A percentile compares a stretch with the other conserved stretches of the same genome.
Conservation (phyloP, 1,284 basidiomycete species). For the Stygiomarasmius scandens region DNA sequence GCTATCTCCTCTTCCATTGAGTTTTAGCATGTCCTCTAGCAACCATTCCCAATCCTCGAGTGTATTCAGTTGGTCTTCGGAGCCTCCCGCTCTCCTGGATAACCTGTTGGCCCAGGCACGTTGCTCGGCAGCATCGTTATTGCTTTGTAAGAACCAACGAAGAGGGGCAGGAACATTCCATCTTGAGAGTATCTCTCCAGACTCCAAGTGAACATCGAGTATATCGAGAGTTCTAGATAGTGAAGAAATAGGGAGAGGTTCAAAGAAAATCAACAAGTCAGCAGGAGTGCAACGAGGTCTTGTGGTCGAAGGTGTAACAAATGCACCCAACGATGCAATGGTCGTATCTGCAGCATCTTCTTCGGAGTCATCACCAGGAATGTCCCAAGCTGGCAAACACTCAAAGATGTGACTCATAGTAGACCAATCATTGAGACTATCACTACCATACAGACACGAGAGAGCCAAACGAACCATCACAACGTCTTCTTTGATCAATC, state of each 20-base stretch:
- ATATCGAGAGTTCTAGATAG: constrained; percentile 85
- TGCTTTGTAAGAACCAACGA: constrained; percentile 84
- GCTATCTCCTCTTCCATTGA: constrained; percentile 67
- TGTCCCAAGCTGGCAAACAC: constrained; percentile 89
- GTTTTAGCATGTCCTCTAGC: constrained; percentile 86
- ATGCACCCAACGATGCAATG: constrained; percentile 75
- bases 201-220: constrained; percentile 91
- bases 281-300: constrained; percentile 59
- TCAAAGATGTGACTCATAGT: constrained; percentile 92
- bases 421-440: constrained; percentile 71
- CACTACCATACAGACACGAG: constrained; percentile 86
- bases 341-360: constrained; percentile 80
- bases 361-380: constrained; percentile 57
- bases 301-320: constrained; percentile 74
- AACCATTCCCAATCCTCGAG: constrained; percentile 84
- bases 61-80: constrained; percentile 56
- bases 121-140: constrained; percentile 68
- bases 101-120: constrained; percentile 85
- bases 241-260: constrained; percentile 70
- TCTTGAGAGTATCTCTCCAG: constrained; percentile 85
- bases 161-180: constrained; percentile 84
- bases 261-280: constrained; percentile 84
- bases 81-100: constrained; percentile 71
- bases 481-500: constrained; percentile 80
- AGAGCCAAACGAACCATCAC: constrained; percentile 85